Percentiles rank a stretch among this genome's conserved stretches.
phyloP scores from a whole-genome alignment of 1,139 yeast genomes.

The Scheffersomyces cryptocercus region DNA sequence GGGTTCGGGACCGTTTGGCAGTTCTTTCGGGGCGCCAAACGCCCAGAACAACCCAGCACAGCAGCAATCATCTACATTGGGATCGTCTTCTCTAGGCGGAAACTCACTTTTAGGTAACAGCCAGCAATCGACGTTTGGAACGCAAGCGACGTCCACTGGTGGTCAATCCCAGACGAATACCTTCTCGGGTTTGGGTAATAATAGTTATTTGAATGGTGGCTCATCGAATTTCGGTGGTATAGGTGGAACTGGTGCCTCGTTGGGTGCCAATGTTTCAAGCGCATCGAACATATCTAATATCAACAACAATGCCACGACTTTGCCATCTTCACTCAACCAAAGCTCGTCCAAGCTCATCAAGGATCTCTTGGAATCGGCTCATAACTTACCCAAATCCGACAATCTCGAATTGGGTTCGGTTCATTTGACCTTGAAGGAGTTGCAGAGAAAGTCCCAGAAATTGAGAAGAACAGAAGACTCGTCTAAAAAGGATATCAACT shows the following conservation, averaged over 20 bases:
- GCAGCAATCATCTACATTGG: background rate
- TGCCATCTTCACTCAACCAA: conserved; percentile 3
- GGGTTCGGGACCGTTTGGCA: conserved; percentile 1
- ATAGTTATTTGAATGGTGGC: too few species aligned
- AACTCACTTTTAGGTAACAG: too few species aligned
- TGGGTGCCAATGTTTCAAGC: conserved; percentile 1
- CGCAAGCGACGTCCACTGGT: too few species aligned
- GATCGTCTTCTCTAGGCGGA: background rate
- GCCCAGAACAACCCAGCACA: background rate
- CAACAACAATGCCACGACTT: background rate
- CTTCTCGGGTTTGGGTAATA: too few species aligned
- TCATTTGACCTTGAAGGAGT: conserved; percentile 74
- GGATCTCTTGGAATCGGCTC: conserved; percentile 71
- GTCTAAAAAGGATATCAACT: conserved; percentile 40
- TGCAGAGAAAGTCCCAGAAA: conserved; percentile 67
- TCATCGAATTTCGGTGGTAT: background rate
- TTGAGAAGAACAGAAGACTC: conserved; percentile 50
- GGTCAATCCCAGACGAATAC: too few species aligned
- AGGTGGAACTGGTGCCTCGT: background rate
- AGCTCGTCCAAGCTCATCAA: conserved; percentile 35
- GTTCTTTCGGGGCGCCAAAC: conserved; percentile 2
- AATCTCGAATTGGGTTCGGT: conserved; percentile 67
- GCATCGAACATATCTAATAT: background rate
- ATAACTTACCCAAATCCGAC: conserved; percentile 64
- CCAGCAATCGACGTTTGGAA: too few species aligned